Conservation (phyloP, 495 filamentous ascomycete genomes). For the Aspergillus nidulans region DNA sequence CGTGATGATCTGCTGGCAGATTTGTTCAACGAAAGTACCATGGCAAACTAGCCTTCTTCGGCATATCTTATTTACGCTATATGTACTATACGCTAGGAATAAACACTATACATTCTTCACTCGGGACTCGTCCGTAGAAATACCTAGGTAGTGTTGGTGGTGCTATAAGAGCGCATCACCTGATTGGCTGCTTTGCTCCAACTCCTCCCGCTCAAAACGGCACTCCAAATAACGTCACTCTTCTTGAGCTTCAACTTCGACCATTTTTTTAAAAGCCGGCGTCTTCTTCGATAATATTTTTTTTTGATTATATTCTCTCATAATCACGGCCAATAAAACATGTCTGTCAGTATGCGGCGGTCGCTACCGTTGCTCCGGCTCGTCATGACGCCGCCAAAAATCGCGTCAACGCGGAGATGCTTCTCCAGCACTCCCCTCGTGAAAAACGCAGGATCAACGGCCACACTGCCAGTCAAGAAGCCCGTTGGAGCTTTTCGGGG, state of each 20-base stretch:
- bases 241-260: slow-evolving; percentile 17
- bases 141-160: not conserved
- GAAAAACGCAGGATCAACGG: slow-evolving; percentile 33
- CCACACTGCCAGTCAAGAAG: slow-evolving; percentile 63
- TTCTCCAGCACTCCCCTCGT: slow-evolving; percentile 36
- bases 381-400: slow-evolving; percentile 22
- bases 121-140: not conserved
- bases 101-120: not conserved
- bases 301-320: too few relatives aligned
- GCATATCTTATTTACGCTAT: not conserved
- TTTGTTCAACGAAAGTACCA: slow-evolving; percentile 72
- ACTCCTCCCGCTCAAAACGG: slow-evolving; percentile 16
- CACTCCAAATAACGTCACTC: slow-evolving; percentile 30
- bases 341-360: slow-evolving; percentile 20
- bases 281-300: not conserved
- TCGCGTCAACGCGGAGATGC: slow-evolving; percentile 19
- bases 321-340: slow-evolving; percentile 16
- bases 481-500: slow-evolving; percentile 89
- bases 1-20: slow-evolving; percentile 67
- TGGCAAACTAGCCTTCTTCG: slow-evolving; percentile 38
- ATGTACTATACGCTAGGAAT: slow-evolving; percentile 7
- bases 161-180: not conserved
- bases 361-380: slow-evolving; percentile 23
- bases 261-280: slow-evolving; percentile 10
- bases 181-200: slow-evolving; percentile 19